phyloP scores from a whole-genome alignment of 2,329 filamentous ascomycete genomes.

The Gnomoniopsis smithogilvyi region DNA sequence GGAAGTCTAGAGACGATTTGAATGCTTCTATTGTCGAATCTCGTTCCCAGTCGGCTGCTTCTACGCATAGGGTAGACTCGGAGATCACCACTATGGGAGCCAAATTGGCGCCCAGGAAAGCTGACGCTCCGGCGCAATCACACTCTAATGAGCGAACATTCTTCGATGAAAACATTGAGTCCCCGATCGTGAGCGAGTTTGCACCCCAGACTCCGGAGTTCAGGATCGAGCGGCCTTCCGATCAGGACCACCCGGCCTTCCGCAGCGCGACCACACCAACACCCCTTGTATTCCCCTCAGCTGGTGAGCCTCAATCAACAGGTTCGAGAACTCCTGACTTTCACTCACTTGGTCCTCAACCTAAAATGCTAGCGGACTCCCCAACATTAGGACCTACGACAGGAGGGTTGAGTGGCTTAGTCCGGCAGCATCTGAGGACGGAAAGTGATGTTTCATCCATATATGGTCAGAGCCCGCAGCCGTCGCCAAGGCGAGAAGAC shows the following conservation, averaged over 20 bases:
- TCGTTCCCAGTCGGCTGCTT: conserved; percentile 47
- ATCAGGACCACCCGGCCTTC: conserved; percentile 53
- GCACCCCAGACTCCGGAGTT: conserved; percentile 31
- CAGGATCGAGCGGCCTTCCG: conserved; percentile 44
- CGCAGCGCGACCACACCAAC: conserved; percentile 42
- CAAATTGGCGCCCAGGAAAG: conserved; percentile 20
- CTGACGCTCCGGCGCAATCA: conserved; percentile 31
- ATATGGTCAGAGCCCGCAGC: conserved; percentile 43
- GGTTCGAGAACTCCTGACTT: conserved; percentile 22
- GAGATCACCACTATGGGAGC: conserved; percentile 27
- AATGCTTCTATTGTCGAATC: conserved; percentile 35
- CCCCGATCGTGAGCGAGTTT: conserved; percentile 22
- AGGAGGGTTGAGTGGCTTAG: conserved; percentile 71
- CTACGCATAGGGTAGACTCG: conserved; percentile 32
- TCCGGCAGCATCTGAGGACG: conserved; percentile 78
- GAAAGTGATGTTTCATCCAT: conserved; percentile 81
- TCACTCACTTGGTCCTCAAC: conserved; percentile 21
- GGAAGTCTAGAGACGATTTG: conserved; percentile 42
- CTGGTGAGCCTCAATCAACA: conserved; percentile 22
- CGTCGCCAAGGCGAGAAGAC: neutral
- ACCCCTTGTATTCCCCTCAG: conserved; percentile 34
- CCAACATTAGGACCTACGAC: conserved; percentile 69
- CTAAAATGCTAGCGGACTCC: conserved; percentile 55
- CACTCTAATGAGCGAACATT: conserved; percentile 36
- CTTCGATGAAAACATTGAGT: conserved; percentile 39